phyloP scores from a whole-genome alignment of 2,329 filamentous ascomycete species.

The Fusarium annulatum region DNA sequence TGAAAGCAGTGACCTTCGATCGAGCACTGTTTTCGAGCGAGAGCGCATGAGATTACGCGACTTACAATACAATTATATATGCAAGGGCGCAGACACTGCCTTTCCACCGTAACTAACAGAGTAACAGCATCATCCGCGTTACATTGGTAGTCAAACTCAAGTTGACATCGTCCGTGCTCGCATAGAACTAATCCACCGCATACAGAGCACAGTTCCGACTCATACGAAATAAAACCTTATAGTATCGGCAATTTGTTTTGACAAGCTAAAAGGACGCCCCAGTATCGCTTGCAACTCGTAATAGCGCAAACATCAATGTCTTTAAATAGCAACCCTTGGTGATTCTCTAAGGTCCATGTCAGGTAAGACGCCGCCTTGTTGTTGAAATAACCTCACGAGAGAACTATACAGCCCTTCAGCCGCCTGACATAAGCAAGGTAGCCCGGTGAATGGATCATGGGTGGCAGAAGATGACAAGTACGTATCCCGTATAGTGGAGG shows the following conservation, averaged over 20 bases:
- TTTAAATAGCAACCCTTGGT: not conserved
- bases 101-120: not conserved
- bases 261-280: not conserved
- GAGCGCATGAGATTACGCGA: conserved; percentile 3
- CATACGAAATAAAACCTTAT: not conserved
- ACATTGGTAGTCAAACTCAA: conserved; percentile 1
- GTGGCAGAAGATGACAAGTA: conserved; percentile 1
- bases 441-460: not conserved
- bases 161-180: conserved; percentile 1
- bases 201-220: not conserved
- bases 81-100: not conserved
- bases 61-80: conserved; percentile 9
- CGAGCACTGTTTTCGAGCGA: not conserved
- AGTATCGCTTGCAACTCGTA: not conserved
- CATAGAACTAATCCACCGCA: conserved; percentile 5
- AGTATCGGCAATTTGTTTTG: conserved; percentile 26
- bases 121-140: not conserved
- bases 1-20: not conserved
- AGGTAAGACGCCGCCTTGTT: not conserved
- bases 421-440: not conserved
- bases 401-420: not conserved
- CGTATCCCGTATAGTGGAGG: not conserved
- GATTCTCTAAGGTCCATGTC: not conserved
- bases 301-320: conserved; percentile 6
- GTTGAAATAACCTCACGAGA: not conserved